phyloP scores from a whole-genome alignment of 2,329 filamentous ascomycete species.

The Dactylellina haptotyla region DNA sequence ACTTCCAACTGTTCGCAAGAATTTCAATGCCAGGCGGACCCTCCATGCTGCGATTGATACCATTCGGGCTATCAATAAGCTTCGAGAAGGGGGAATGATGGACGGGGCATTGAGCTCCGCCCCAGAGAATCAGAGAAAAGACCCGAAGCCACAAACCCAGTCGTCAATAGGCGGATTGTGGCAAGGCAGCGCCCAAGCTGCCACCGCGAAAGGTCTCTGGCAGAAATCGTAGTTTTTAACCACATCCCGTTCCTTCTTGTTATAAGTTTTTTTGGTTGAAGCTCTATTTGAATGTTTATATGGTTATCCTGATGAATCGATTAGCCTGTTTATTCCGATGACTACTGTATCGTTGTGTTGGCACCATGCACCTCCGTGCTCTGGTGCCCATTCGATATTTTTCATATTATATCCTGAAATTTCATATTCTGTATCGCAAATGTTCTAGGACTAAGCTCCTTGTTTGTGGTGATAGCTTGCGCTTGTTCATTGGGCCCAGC shows the following conservation, averaged over 20 bases:
- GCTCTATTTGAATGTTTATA: not conserved
- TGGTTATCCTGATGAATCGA: too few relatives aligned
- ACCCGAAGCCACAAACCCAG: conserved; percentile 69
- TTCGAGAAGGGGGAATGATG: conserved; percentile 74
- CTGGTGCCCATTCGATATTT: too few relatives aligned
- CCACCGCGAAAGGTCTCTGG: conserved; percentile 42
- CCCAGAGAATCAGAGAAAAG: conserved; percentile 68
- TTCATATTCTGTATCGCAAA: too few relatives aligned
- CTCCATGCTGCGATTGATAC: conserved; percentile 77
- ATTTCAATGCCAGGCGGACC: conserved; percentile 76
- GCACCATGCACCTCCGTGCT: too few relatives aligned
- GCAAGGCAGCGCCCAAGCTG: conserved; percentile 30
- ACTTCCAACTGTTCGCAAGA: conserved; percentile 76
- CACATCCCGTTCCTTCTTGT: too few relatives aligned
- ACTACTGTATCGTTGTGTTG: too few relatives aligned
- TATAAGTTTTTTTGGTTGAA: not conserved
- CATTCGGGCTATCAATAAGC: conserved; percentile 76
- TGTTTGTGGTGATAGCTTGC: too few relatives aligned
- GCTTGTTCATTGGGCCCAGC: too few relatives aligned
- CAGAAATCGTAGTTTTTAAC: conserved; percentile 10
- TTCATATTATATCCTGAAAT: too few relatives aligned
- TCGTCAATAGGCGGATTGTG: conserved; percentile 60
- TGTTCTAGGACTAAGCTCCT: too few relatives aligned
- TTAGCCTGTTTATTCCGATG: too few relatives aligned
- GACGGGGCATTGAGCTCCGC: conserved; percentile 67